phyloP scores from a whole-genome alignment of 352 stramenopile species.

The Lagenidium sp. region DNA sequence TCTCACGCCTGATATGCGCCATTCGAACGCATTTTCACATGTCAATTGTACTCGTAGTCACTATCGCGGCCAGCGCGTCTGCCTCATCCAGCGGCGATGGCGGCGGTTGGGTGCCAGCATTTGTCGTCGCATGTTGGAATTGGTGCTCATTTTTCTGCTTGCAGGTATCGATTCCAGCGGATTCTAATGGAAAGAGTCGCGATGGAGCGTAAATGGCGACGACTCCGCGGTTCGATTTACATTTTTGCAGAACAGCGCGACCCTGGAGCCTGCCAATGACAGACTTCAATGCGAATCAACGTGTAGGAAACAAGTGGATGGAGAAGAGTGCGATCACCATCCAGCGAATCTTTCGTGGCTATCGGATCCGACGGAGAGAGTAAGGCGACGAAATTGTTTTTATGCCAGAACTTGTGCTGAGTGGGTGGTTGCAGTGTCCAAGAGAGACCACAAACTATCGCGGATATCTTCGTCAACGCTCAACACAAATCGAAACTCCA shows the following conservation, averaged over 20 bases:
- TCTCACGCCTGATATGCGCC: neutral
- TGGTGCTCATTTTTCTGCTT: neutral
- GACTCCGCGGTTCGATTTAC: constrained; percentile 14
- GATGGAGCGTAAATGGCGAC: constrained; percentile 22
- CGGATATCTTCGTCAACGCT: constrained; percentile 3
- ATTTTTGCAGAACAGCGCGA: too few relatives aligned
- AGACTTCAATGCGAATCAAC: too few relatives aligned
- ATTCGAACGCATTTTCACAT: too few relatives aligned
- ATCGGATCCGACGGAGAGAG: constrained; percentile 17
- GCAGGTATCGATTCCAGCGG: constrained; percentile 14
- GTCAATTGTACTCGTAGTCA: constrained; percentile 3
- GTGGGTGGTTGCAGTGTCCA: neutral
- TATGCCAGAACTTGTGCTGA: too few relatives aligned
- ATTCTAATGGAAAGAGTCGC: constrained; percentile 13
- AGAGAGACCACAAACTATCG: constrained; percentile 3
- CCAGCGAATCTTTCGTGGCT: constrained; percentile 36
- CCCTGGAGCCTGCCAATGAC: too few relatives aligned
- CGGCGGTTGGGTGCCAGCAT: neutral
- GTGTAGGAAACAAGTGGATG: constrained; percentile 15
- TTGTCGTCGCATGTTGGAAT: neutral
- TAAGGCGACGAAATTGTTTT: constrained; percentile 7
- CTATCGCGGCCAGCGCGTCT: constrained; percentile 5
- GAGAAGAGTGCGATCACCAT: constrained; percentile 24
- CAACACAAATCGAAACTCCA: constrained; percentile 17
- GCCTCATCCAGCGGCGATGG: constrained; percentile 16